Evolutionary conservation across 2,329 filamentous ascomycete species (phyloP), one percentile per base, ranked within the genome.

Genomic region (Aspergillus neotritici): DNA sequence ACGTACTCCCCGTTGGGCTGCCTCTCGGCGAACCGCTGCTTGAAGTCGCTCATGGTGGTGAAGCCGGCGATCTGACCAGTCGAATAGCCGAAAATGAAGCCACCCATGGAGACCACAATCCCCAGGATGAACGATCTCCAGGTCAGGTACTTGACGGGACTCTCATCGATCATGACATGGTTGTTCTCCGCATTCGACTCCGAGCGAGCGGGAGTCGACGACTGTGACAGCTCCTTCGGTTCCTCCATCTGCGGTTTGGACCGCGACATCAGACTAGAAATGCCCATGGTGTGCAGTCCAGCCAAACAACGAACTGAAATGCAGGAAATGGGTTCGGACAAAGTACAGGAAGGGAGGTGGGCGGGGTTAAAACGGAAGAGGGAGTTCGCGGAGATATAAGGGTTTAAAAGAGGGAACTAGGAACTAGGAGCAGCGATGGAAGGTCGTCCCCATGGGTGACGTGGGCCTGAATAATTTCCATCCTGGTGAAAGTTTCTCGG

Each of bases 21-120:
- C 29, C 61, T 51, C 41, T 65, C 56, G 17, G 65, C 62, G 44
- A 73, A 74, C 7, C 67, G 65, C 8, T 51, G 38, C 34, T 67
- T 58, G 53, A 74, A 74, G 51, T 74, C 63, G 1, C 60, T n/a
- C 71, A 73, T 74, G 35, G 64, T 66, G 12, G 69, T 61, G 50
- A 73, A 71, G 48, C 69, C 69, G 28, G 68, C 60, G 49, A 72
- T 69, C 58, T 72, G 67, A 52, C 67, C 66, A 48, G 66, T 69
- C 14, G 66, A 61, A 52, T 71, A 72, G 50, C 69, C 68, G 51
- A 72, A 72, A 44, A 72, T 66, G 53, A 73, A 68, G 48, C 70
- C 70, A 50, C 70, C 70, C 66, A 73, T 72, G 5, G 69, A 72
- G 33, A 71, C 69, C 43, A 71, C 60, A 31, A 72, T 38, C 37